phyloP scores from a whole-genome alignment of 495 filamentous ascomycete genomes.

The Neurospora sp. region DNA sequence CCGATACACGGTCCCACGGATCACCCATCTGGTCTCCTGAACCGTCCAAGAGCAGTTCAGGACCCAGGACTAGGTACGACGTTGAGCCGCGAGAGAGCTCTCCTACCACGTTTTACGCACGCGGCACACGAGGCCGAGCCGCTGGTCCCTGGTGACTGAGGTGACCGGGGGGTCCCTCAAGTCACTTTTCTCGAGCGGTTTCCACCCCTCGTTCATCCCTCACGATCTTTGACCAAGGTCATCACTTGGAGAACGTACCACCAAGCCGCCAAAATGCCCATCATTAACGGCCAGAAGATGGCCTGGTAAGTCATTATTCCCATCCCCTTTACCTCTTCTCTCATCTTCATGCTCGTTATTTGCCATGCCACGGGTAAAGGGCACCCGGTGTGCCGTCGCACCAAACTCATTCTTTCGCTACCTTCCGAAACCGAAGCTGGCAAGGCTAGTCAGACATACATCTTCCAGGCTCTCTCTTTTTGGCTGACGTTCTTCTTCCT shows the following conservation, averaged over 20 bases:
- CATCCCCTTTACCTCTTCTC: conserved; percentile 3
- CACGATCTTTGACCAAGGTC: background rate
- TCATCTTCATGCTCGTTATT: background rate
- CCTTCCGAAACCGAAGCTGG: background rate
- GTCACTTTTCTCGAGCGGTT: background rate
- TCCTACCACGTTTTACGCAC: background rate
- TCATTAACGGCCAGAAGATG: conserved; percentile 49
- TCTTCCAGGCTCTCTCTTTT: background rate
- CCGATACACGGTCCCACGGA: background rate
- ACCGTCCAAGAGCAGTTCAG: background rate
- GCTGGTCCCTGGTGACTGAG: background rate
- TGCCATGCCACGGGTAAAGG: background rate
- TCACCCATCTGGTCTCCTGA: background rate
- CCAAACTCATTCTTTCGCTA: background rate
- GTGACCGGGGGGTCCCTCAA: background rate
- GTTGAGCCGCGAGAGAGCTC: too few species aligned
- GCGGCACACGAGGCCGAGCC: background rate
- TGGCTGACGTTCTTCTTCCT: conserved; percentile 13
- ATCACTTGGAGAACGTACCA: background rate
- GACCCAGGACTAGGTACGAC: background rate
- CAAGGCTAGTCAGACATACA: background rate
- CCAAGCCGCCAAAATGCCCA: conserved; percentile 34
- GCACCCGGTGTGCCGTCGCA: background rate
- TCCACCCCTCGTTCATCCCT: background rate
- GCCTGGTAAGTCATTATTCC: conserved; percentile 39